These are phyloP conservation scores for Flaveria floridana DNA, from an alignment of 140 eudicot genomes.

Conservation along the genomic window DNA sequence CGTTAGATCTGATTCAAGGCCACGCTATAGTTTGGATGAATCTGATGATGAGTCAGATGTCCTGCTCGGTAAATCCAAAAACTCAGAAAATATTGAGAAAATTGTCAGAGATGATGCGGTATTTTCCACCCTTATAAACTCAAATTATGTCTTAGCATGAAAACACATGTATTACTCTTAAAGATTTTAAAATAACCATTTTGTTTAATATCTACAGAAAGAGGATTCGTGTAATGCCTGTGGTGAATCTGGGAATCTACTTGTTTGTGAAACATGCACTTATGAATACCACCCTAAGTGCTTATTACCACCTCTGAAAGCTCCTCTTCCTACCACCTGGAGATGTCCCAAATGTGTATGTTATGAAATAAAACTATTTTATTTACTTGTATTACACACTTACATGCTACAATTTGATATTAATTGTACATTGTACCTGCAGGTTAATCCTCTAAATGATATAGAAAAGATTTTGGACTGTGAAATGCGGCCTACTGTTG, in stretches of 20 bases:
- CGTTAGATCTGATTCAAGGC: conserved; percentile 82
- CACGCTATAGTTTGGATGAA: conserved; percentile 69
- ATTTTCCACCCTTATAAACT: conserved; percentile 19
- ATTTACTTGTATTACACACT: not conserved
- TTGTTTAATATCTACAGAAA: conserved; percentile 44
- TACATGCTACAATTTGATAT: not conserved
- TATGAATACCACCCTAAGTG: conserved; percentile 90
- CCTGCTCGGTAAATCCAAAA: conserved; percentile 42
- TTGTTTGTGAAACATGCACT: conserved; percentile 77
- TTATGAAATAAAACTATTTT: conserved; percentile 13
- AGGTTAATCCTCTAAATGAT: conserved; percentile 86
- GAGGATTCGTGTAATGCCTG: conserved; percentile 78
- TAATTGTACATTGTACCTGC: conserved; percentile 23
- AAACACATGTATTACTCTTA: conserved; percentile 10
- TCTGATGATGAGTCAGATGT: conserved; percentile 84
- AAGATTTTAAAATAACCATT: conserved; percentile 1
- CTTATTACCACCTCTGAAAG: conserved; percentile 71
- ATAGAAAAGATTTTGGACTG: conserved; percentile 91
- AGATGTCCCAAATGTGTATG: conserved; percentile 97
- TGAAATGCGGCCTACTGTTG: conserved; percentile 86
- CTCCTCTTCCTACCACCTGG: conserved; percentile 76
- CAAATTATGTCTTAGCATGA: not conserved
- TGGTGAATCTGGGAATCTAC: conserved; percentile 60
- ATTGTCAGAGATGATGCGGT: conserved; percentile 78
- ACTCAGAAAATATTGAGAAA: conserved; percentile 53